These are phyloP conservation scores for Globisporangium nodosum DNA, from an alignment of 352 stramenopile genomes.

Conservation along the genomic window DNA sequence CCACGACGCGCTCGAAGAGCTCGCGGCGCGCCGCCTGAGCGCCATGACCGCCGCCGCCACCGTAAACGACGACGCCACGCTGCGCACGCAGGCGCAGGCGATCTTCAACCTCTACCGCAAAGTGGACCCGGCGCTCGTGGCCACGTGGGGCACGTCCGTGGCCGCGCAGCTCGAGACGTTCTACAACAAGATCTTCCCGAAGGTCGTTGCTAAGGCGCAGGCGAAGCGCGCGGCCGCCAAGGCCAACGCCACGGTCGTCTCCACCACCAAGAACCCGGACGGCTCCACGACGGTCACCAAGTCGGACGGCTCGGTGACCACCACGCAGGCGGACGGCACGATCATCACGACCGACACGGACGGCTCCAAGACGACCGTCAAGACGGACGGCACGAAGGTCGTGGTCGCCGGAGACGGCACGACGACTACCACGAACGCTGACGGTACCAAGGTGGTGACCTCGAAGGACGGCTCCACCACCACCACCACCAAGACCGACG, in stretches of 20 bases:
- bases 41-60: constrained; percentile 15
- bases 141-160: constrained; percentile 34
- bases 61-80: constrained; percentile 16
- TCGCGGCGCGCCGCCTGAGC: constrained; percentile 38
- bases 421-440: neutral
- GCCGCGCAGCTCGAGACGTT: constrained; percentile 50
- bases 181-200: constrained; percentile 56
- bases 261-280: constrained; percentile 15
- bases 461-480: constrained; percentile 7
- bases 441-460: constrained; percentile 6
- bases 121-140: constrained; percentile 34
- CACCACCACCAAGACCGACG: constrained; percentile 1
- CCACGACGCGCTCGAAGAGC: constrained; percentile 31
- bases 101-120: constrained; percentile 70
- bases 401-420: neutral
- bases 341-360: constrained; percentile 7
- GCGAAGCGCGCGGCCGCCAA: constrained; percentile 10
- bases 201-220: constrained; percentile 35
- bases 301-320: constrained; percentile 12
- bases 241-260: constrained; percentile 9
- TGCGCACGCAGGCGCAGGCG: constrained; percentile 33
- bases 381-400: constrained; percentile 7
- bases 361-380: constrained; percentile 7
- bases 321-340: constrained; percentile 7
- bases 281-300: constrained; percentile 15